phyloP scores from a whole-genome alignment of 2,329 filamentous ascomycete genomes.

The Ceratocystis alfenasii region DNA sequence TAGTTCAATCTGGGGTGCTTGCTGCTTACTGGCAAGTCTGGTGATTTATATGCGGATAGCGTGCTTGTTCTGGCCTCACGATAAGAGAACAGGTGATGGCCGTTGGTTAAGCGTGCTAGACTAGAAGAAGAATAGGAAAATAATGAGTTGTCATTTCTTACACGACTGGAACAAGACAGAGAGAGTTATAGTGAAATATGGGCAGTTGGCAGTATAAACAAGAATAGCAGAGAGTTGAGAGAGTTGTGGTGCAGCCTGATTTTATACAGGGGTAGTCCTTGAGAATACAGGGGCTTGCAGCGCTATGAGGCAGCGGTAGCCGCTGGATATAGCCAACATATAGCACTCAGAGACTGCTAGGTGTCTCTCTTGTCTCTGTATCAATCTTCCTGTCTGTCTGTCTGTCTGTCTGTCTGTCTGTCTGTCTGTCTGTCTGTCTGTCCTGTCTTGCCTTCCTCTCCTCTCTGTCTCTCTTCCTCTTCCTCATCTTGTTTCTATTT shows the following conservation, averaged over 20 bases:
- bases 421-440: neutral
- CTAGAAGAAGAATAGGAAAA: neutral
- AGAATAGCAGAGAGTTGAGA: too few species aligned
- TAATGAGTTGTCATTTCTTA: neutral
- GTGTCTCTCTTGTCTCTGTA: too few species aligned
- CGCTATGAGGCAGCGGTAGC: too few species aligned
- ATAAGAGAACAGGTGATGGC: neutral
- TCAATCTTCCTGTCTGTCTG: too few species aligned
- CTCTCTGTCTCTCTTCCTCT: neutral
- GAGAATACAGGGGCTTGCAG: too few species aligned
- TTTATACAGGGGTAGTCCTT: too few species aligned
- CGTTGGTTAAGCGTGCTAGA: neutral
- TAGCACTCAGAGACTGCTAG: too few species aligned
- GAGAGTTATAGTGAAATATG: neutral
- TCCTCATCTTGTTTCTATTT: neutral
- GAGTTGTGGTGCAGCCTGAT: too few species aligned
- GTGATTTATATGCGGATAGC: neutral
- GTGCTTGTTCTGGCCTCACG: neutral
- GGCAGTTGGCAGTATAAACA: neutral
- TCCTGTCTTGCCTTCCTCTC: conserved; percentile 9
- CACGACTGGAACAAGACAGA: neutral
- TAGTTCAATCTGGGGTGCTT: neutral
- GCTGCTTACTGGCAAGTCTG: neutral
- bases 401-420: neutral
- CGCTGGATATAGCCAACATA: too few species aligned